Conservation (phyloP, 257 asterid species). For the Solanum medicagineum region DNA sequence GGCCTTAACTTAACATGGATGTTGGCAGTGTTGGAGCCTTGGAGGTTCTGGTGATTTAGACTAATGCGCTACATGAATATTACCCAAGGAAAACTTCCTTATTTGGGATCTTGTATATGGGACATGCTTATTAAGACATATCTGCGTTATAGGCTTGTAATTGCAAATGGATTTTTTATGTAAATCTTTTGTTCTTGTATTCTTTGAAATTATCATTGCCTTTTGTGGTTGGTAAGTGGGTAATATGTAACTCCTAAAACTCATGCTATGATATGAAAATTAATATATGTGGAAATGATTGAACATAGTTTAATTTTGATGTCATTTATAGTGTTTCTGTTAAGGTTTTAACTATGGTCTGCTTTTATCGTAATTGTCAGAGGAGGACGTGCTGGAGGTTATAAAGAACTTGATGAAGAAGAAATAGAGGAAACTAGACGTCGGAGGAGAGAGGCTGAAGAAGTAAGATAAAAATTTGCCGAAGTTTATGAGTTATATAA, state of each 20-base stretch:
- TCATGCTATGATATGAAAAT: background rate
- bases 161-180: background rate
- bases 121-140: background rate
- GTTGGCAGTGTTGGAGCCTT: background rate
- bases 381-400: conserved; percentile 99
- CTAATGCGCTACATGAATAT: background rate
- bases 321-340: background rate
- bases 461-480: conserved; percentile 30
- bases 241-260: background rate
- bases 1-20: background rate
- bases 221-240: background rate
- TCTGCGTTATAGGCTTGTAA: background rate
- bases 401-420: conserved; percentile 96
- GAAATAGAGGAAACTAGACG: conserved; percentile 90
- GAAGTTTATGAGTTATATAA: background rate
- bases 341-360: conserved; percentile 1
- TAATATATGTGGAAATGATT: background rate
- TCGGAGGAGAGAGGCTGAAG: conserved; percentile 89
- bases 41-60: background rate
- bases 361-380: conserved; percentile 19
- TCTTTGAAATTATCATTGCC: background rate
- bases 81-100: background rate
- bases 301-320: background rate
- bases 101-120: background rate
- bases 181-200: background rate